Percentiles rank a stretch among this genome's conserved stretches.
These are phyloP conservation scores for Brettanomyces anomalus DNA, from an alignment of 805 yeast genomes.

Conservation along the genomic window DNA sequence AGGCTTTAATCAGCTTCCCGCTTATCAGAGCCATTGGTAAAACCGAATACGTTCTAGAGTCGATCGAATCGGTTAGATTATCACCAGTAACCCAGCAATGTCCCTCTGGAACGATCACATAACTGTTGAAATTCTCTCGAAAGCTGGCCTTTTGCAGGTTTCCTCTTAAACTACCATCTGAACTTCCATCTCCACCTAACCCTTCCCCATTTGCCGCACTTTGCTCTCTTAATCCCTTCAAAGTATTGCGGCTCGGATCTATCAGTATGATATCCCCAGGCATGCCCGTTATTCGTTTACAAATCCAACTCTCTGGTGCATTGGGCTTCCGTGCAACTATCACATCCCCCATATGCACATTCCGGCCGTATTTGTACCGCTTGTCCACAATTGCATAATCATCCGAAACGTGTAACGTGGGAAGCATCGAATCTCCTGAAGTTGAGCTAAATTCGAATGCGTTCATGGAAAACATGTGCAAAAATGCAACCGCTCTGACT, in stretches of 20 bases:
- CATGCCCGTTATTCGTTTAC: conserved; percentile 92
- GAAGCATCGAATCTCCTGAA: conserved; percentile 91
- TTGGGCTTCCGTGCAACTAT: conserved; percentile 87
- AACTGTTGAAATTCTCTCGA: conserved; percentile 36
- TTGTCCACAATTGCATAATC: conserved; percentile 79
- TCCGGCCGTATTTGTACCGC: conserved; percentile 50
- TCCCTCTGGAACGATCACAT: conserved; percentile 78
- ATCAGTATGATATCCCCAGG: conserved; percentile 81
- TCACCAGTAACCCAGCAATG: conserved; percentile 98
- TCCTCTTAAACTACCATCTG: conserved; percentile 14
- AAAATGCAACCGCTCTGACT: conserved; percentile 49
- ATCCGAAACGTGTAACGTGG: conserved; percentile 64
- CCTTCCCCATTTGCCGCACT: background rate
- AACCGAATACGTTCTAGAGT: conserved; percentile 83
- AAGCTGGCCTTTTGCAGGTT: too few species aligned
- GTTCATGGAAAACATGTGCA: conserved; percentile 40
- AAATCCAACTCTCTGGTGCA: conserved; percentile 74
- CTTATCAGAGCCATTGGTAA: conserved; percentile 81
- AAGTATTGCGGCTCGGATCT: conserved; percentile 63
- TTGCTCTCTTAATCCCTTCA: conserved; percentile 22
- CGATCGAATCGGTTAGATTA: conserved; percentile 77
- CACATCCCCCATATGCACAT: conserved; percentile 73
- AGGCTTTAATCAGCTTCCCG: conserved; percentile 78
- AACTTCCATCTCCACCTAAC: too few species aligned
- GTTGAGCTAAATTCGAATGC: conserved; percentile 41